Percentiles rank a stretch among this genome's conserved stretches.
These are phyloP conservation scores for Talaromyces sp. DNA, from an alignment of 2,329 filamentous ascomycete species.

Conservation along the genomic window DNA sequence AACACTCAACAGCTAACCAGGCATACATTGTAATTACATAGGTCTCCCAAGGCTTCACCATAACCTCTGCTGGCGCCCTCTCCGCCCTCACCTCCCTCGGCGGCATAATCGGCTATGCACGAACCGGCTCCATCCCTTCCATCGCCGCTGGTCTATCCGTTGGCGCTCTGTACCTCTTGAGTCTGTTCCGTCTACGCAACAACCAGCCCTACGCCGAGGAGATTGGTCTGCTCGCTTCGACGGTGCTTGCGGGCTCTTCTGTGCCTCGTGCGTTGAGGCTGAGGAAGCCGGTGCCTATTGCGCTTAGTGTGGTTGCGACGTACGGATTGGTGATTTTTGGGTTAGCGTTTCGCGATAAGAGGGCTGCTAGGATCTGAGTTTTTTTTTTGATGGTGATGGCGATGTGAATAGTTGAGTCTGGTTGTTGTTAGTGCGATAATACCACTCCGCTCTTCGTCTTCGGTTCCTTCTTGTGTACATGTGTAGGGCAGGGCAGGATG, in stretches of 20 bases:
- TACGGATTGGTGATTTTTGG: conserved; percentile 81
- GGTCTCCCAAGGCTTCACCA: conserved; percentile 28
- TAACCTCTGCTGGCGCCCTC: conserved; percentile 71
- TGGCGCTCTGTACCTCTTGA: conserved; percentile 73
- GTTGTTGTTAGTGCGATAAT: not conserved
- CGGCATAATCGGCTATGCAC: conserved; percentile 80
- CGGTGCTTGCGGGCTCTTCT: conserved; percentile 79
- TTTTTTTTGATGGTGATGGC: too few relatives aligned
- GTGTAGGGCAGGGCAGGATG: not conserved
- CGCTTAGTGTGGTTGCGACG: conserved; percentile 73
- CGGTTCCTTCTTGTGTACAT: not conserved
- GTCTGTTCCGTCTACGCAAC: conserved; percentile 75
- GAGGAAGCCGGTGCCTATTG: conserved; percentile 78
- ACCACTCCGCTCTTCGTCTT: conserved; percentile 2
- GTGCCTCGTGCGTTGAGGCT: conserved; percentile 83
- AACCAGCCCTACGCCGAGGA: conserved; percentile 79
- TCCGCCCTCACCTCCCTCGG: conserved; percentile 80
- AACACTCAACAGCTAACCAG: not conserved
- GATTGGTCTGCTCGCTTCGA: conserved; percentile 79
- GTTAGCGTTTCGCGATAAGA: conserved; percentile 55
- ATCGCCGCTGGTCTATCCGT: conserved; percentile 81
- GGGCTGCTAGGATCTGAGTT: conserved; percentile 16
- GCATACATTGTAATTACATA: not conserved
- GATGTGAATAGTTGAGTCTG: not conserved
- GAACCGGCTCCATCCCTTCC: conserved; percentile 82